Conservation (phyloP, 441 rosid species). For the Gossypium davidsonii region DNA sequence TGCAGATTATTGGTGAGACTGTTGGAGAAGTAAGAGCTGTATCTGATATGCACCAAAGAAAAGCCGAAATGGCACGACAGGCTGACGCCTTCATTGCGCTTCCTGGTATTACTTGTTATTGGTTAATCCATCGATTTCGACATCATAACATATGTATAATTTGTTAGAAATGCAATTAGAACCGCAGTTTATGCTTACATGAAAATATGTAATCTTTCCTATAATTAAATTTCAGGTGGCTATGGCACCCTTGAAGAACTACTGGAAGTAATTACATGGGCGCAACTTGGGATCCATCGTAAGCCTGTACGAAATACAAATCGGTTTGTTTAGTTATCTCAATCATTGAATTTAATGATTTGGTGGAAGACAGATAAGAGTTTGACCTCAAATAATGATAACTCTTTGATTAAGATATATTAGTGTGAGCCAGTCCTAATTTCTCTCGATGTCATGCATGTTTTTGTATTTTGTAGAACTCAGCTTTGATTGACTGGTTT, state of each 20-base stretch:
- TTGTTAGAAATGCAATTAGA: background rate
- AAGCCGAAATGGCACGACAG: slow-evolving; percentile 75
- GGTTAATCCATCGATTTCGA: background rate
- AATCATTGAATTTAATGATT: background rate
- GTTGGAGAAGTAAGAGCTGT: slow-evolving; percentile 66
- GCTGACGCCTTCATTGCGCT: slow-evolving; percentile 73
- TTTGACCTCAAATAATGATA: no score
- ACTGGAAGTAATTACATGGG: slow-evolving; percentile 75
- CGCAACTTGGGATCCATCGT: slow-evolving; percentile 67
- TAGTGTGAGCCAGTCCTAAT: background rate
- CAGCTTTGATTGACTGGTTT: background rate
- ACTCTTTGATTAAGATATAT: no score
- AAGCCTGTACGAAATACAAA: slow-evolving; percentile 48
- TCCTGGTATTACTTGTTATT: slow-evolving; percentile 41
- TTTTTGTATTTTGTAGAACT: background rate
- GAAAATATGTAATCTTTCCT: background rate
- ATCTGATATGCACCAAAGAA: slow-evolving; percentile 70
- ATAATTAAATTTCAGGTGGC: slow-evolving; percentile 39
- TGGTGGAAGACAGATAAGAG: background rate
- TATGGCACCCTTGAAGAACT: slow-evolving; percentile 71
- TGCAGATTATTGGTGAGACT: slow-evolving; percentile 54
- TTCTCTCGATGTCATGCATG: slow-evolving; percentile 20
- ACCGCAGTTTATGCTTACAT: background rate
- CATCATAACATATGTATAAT: background rate
- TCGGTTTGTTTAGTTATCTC: background rate